These are phyloP conservation scores for Coemansia sp. DNA, from an alignment of 192 early-diverging fungal species.

Conservation along the genomic window DNA sequence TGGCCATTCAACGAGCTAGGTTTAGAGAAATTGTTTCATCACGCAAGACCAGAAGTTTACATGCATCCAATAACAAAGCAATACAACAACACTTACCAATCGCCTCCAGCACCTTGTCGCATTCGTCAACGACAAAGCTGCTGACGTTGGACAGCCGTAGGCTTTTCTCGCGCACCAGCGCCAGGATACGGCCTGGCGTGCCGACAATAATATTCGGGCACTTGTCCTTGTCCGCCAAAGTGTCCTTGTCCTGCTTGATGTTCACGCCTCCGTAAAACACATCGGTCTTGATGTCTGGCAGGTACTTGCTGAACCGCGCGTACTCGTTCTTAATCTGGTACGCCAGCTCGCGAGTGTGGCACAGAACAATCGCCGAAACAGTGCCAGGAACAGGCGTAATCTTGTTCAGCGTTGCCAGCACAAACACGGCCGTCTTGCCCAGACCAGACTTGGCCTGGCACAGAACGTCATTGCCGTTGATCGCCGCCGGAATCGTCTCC, in stretches of 20 bases:
- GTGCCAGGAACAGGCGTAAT: constrained; percentile 78
- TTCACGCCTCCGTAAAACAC: constrained; percentile 90
- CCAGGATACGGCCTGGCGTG: constrained; percentile 91
- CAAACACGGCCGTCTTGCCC: constrained; percentile 99
- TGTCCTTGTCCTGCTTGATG: constrained; percentile 76
- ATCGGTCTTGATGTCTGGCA: constrained; percentile 87
- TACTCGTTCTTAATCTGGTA: constrained; percentile 99
- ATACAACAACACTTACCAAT: constrained; percentile 65
- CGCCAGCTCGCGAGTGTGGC: constrained; percentile 97
- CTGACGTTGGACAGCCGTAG: constrained; percentile 81
- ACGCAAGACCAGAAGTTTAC: constrained; percentile 29
- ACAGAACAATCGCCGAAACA: constrained; percentile 87
- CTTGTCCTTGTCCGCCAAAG: constrained; percentile 75
- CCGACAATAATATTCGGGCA: constrained; percentile 96
- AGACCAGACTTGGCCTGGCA: constrained; percentile 99
- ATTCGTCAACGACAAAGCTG: constrained; percentile 99
- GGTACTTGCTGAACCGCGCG: constrained; percentile 91
- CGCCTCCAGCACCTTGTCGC: constrained; percentile 94
- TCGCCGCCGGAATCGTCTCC: constrained; percentile 96
- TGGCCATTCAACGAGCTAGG: constrained; percentile 73
- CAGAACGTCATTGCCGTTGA: constrained; percentile 94
- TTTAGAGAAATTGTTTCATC: constrained; percentile 57
- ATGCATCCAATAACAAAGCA: neutral
- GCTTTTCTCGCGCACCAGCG: constrained; percentile 79
- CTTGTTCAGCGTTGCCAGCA: constrained; percentile 92